Evolutionary conservation across 192 early-diverging fungal genomes (phyloP).

Genomic region (Kickxella alabastrina): DNA sequence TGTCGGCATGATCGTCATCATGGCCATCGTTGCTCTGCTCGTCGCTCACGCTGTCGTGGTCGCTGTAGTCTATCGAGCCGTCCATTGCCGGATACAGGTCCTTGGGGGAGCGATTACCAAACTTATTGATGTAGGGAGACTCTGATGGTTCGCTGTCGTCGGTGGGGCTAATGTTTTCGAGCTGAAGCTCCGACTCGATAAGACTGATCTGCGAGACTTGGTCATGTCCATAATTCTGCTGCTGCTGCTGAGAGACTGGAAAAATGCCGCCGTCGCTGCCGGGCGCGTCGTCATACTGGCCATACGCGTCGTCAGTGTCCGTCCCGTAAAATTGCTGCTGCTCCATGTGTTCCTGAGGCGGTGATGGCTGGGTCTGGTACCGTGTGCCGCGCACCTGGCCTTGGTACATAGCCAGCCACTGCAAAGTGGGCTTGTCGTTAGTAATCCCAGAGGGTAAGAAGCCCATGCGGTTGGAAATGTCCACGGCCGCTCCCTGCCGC

Average conservation of each 20-base stretch:
- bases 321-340: conserved; percentile 2
- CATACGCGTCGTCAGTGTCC: conserved; percentile 2
- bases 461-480: conserved; percentile 50
- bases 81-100: neutral
- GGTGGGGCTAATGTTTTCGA: conserved; percentile 24
- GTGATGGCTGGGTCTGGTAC: conserved; percentile 20
- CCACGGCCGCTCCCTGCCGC: conserved; percentile 48
- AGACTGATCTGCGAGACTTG: neutral
- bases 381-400: conserved; percentile 41
- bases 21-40: conserved; percentile 5
- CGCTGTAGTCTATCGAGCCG: neutral
- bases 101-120: conserved; percentile 18
- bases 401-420: conserved; percentile 50
- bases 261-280: neutral
- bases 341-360: conserved; percentile 9
- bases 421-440: conserved; percentile 47
- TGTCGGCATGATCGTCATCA: conserved; percentile 15
- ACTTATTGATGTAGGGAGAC: conserved; percentile 42
- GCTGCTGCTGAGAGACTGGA: too few relatives aligned
- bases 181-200: conserved; percentile 20
- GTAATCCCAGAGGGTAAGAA: conserved; percentile 44
- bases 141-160: conserved; percentile 32
- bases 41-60: conserved; percentile 6
- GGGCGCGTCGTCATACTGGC: conserved; percentile 7
- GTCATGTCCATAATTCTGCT: neutral